A percentile compares a stretch with the other conserved stretches of the same genome.
phyloP scores from a whole-genome alignment of 1,139 yeast species.

The Geotrichum carabidarum region DNA sequence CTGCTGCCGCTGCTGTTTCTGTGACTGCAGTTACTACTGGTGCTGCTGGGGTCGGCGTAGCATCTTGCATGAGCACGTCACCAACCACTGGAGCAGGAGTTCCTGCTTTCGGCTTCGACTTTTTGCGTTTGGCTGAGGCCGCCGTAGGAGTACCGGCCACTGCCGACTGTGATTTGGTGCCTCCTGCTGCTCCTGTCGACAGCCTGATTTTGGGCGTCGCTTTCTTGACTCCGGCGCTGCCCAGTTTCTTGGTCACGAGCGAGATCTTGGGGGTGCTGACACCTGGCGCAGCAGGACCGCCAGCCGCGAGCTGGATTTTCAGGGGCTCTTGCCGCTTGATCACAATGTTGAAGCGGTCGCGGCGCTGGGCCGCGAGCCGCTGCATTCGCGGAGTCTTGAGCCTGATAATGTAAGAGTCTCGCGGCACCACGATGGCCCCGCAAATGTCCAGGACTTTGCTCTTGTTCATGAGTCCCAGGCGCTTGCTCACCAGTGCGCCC shows the following conservation, averaged over 20 bases:
- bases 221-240: background rate
- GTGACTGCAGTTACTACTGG: too few species aligned
- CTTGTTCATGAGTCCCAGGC: constrained; percentile 56
- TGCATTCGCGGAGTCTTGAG: constrained; percentile 65
- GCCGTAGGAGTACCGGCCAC: background rate
- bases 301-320: background rate
- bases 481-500: constrained; percentile 52
- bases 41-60: background rate
- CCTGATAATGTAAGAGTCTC: constrained; percentile 55
- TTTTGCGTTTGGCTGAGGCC: constrained; percentile 3
- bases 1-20: background rate
- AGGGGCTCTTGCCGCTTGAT: constrained; percentile 18
- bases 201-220: constrained; percentile 6
- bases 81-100: too few species aligned
- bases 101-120: background rate
- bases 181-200: constrained; percentile 1
- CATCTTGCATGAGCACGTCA: background rate
- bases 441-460: constrained; percentile 61
- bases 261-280: constrained; percentile 17
- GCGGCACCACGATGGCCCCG: constrained; percentile 61
- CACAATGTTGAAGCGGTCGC: constrained; percentile 47
- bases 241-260: constrained; percentile 12
- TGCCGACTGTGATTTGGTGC: background rate
- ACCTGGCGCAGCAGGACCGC: background rate
- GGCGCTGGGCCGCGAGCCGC: constrained; percentile 54